These are phyloP conservation scores for Penicillium ucsense DNA, from an alignment of 495 filamentous ascomycete genomes.

Conservation along the genomic window DNA sequence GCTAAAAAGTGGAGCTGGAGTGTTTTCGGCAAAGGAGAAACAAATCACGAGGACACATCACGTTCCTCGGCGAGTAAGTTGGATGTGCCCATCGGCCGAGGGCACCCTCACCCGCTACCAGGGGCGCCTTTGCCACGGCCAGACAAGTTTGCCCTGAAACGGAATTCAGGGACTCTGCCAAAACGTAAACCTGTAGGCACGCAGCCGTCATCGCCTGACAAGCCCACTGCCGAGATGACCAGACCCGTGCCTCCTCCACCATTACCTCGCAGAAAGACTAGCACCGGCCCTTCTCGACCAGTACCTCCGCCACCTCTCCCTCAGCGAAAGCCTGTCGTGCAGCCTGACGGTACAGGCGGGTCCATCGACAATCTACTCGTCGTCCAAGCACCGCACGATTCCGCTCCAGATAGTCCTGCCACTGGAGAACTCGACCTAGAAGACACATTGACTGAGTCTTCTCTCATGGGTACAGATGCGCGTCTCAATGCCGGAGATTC, in stretches of 20 bases:
- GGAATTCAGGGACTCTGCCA: conserved; percentile 45
- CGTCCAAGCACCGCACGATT: conserved; percentile 43
- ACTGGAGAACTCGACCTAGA: conserved; percentile 18
- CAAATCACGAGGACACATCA: conserved; percentile 16
- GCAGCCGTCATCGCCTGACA: conserved; percentile 23
- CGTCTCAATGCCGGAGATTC: conserved; percentile 1
- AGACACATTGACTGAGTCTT: background rate
- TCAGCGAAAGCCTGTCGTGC: conserved; percentile 24
- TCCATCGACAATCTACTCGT: conserved; percentile 36
- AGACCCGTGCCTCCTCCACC: conserved; percentile 12
- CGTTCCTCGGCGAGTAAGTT: conserved; percentile 41
- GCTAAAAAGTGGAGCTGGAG: conserved; percentile 80
- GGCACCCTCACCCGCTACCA: conserved; percentile 42
- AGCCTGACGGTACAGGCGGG: conserved; percentile 7
- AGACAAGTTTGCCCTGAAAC: conserved; percentile 51
- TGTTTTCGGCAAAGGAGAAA: conserved; percentile 51
- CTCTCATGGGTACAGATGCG: conserved; percentile 3
- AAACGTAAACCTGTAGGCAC: conserved; percentile 51
- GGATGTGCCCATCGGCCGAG: conserved; percentile 62
- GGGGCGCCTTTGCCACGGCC: conserved; percentile 65
- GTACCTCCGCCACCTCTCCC: conserved; percentile 9
- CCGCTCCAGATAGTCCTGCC: conserved; percentile 39
- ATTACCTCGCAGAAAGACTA: conserved; percentile 21
- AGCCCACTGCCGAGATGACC: conserved; percentile 12
- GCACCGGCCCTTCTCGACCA: conserved; percentile 15